These are phyloP conservation scores for Mycena rebaudengoi DNA, from an alignment of 768 basidiomycete genomes.

Conservation along the genomic window DNA sequence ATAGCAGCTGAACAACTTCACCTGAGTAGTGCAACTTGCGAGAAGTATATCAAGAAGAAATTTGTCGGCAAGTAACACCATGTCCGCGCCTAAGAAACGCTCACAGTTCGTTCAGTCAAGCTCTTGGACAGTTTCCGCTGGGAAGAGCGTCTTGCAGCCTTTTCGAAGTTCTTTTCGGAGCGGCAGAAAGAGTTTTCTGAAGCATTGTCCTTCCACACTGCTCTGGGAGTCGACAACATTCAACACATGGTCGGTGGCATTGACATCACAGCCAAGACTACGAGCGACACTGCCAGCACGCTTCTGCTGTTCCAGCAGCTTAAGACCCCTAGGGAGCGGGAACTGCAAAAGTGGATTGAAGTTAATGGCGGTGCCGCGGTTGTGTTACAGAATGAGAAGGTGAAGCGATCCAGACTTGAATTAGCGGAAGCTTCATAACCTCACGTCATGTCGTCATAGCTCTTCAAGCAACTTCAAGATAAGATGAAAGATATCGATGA, in stretches of 20 bases:
- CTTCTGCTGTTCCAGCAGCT: conserved; percentile 40
- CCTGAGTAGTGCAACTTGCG: conserved; percentile 30
- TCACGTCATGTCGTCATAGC: background rate
- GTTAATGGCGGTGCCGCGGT: conserved; percentile 47
- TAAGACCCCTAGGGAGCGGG: conserved; percentile 49
- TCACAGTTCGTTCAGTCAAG: conserved; percentile 20
- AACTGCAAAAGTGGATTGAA: conserved; percentile 48
- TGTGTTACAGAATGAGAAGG: conserved; percentile 45
- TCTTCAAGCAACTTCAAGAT: background rate
- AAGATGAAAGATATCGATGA: conserved; percentile 4
- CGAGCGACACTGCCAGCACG: conserved; percentile 44
- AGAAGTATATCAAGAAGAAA: conserved; percentile 54
- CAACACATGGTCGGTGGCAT: conserved; percentile 41
- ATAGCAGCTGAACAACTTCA: no score
- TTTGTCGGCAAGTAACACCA: conserved; percentile 43
- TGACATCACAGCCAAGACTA: conserved; percentile 28
- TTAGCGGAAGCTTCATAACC: background rate
- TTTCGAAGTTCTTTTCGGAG: conserved; percentile 41
- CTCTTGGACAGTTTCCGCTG: conserved; percentile 40
- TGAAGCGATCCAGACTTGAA: conserved; percentile 35
- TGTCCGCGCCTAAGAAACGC: background rate
- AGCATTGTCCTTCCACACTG: conserved; percentile 47
- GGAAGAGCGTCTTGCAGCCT: conserved; percentile 47
- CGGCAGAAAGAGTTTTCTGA: conserved; percentile 45
- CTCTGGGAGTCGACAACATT: conserved; percentile 44